Evolutionary conservation across 176 grass and related monocot genomes (phyloP), one percentile per base, ranked within the genome.

Genomic region (Paspalum notatum): DNA sequence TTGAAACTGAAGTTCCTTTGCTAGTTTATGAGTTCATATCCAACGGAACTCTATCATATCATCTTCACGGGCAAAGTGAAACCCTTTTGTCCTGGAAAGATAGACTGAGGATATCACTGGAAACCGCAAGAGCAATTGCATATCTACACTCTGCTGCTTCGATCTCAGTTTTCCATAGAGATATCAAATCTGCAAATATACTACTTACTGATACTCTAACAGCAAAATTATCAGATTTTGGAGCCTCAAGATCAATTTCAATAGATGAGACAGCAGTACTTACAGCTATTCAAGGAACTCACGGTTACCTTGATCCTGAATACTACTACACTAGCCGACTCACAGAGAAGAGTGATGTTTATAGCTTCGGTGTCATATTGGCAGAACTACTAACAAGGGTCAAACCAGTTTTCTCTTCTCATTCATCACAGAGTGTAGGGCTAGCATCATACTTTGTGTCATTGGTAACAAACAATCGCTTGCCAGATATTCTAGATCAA

Each of bases 21-120:
- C 57, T 91, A 2, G 89, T 91, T 6, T 87, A 87, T 12, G 89
- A 87, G 61, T 91, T 91, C 15, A 71, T 88, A 80, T 80, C 85
- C 6, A 91, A 91, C 49, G 69, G 85, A 59, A 91, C 85, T 3
- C 45, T 91, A 1, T 76, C 70, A 5, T 48, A 37, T 26, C 82
- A 88, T 89, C 72, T 88, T 39, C 90, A 88, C 8, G 50, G 17
- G 0, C 42, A 78, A 64, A 66, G 0, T 38, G 74, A 81, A 22
- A 58, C 22, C 1, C 42, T 66, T 65, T 60, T 91, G 52, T 8
- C 57, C 5, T 89, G 90, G 90, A 85, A 73, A 53, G 62, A 89
- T 56, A 80, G 90, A 53, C 9, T 89, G 5, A 74, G 77, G 27
- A 89, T 91, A 21, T 77, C 90, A 48, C 1, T 85, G 1, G 90